These are phyloP conservation scores for Lotus japonicus DNA, from an alignment of 306 rosid genomes.

Conservation along the genomic window DNA sequence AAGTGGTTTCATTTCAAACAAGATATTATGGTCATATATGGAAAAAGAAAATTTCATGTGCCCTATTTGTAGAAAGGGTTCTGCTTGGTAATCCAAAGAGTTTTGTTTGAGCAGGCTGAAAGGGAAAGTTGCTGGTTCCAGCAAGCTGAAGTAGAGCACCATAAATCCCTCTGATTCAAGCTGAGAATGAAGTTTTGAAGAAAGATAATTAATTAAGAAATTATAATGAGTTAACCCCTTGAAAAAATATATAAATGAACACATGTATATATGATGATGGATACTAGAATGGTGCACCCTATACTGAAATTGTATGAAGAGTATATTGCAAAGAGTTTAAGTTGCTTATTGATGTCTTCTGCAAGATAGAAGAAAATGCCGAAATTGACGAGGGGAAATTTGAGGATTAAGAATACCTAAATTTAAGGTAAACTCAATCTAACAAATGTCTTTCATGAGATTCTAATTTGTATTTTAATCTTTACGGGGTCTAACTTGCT, in stretches of 20 bases:
- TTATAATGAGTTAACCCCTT: background rate
- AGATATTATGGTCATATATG: too few relatives aligned
- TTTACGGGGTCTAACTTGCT: too few relatives aligned
- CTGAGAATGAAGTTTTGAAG: slow-evolving; percentile 27
- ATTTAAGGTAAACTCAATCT: too few relatives aligned
- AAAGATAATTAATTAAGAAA: background rate
- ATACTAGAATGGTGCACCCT: too few relatives aligned
- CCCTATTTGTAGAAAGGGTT: slow-evolving; percentile 81
- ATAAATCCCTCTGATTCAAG: slow-evolving; percentile 65
- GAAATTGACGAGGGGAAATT: too few relatives aligned
- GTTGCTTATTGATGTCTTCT: slow-evolving; percentile 76
- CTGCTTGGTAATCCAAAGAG: slow-evolving; percentile 49
- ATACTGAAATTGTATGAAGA: background rate
- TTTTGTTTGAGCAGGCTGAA: slow-evolving; percentile 50
- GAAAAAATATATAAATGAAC: too few relatives aligned
- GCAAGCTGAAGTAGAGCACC: slow-evolving; percentile 48
- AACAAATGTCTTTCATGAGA: too few relatives aligned
- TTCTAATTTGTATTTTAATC: too few relatives aligned
- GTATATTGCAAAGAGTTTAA: slow-evolving; percentile 50
- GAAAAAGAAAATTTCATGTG: slow-evolving; percentile 14
- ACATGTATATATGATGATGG: background rate
- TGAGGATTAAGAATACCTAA: too few relatives aligned
- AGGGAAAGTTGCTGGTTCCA: slow-evolving; percentile 44
- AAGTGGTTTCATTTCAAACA: too few relatives aligned
- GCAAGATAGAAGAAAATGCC: slow-evolving; percentile 13